Evolutionary conservation across 768 basidiomycete species (phyloP).

Genomic region (Lentinus brumalis): DNA sequence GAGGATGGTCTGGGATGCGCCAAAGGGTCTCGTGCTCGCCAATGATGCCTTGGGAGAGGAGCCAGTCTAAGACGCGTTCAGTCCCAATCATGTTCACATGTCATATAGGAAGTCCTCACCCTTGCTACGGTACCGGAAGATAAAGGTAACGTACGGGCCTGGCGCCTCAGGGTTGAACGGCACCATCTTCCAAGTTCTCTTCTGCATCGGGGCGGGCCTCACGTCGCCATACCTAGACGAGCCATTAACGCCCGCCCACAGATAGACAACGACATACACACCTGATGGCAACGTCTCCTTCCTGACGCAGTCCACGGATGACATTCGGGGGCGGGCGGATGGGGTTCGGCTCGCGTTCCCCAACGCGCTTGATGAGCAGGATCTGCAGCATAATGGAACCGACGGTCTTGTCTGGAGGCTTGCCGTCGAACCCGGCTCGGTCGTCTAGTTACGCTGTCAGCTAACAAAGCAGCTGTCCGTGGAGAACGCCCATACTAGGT

Average conservation of each 20-base stretch:
- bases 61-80: slow-evolving; percentile 23
- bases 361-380: slow-evolving; percentile 33
- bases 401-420: slow-evolving; percentile 37
- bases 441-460: not conserved
- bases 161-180: slow-evolving; percentile 44
- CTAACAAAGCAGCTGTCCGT: not conserved
- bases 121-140: slow-evolving; percentile 62
- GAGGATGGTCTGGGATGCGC: not conserved
- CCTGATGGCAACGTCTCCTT: slow-evolving; percentile 51
- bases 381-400: slow-evolving; percentile 61
- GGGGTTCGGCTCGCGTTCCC: slow-evolving; percentile 43
- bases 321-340: slow-evolving; percentile 41
- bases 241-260: not conserved
- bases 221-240: slow-evolving; percentile 51
- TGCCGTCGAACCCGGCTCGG: slow-evolving; percentile 1
- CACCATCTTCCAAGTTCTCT: slow-evolving; percentile 56
- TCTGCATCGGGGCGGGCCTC: slow-evolving; percentile 40
- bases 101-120: slow-evolving; percentile 36
- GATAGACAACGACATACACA: slow-evolving; percentile 30
- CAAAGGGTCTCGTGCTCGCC: not conserved
- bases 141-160: slow-evolving; percentile 62
- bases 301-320: slow-evolving; percentile 36
- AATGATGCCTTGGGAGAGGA: slow-evolving; percentile 28
- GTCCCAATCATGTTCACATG: not conserved
- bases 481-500: slow-evolving; percentile 35